These are phyloP conservation scores for Keqinozyma sinolaborantium DNA, from an alignment of 1,139 yeast genomes.

Conservation along the genomic window DNA sequence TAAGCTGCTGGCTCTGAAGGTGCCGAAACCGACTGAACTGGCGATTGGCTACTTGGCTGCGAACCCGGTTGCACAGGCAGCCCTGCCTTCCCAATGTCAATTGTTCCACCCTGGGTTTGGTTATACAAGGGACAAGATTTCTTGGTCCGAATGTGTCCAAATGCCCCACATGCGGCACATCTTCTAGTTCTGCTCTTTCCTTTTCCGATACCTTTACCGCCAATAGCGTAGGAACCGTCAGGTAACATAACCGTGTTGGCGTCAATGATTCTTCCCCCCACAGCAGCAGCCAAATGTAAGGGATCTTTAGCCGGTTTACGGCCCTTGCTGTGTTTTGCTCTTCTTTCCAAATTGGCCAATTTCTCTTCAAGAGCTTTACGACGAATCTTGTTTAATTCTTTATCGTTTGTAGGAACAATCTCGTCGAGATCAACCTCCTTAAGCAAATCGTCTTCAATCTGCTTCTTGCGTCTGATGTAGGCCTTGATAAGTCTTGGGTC, in stretches of 20 bases:
- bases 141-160: slow-evolving; percentile 92
- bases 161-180: slow-evolving; percentile 93
- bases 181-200: slow-evolving; percentile 79
- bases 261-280: slow-evolving; percentile 40
- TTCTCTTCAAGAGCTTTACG: slow-evolving; percentile 80
- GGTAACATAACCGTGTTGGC: slow-evolving; percentile 44
- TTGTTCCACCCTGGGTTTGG: slow-evolving; percentile 25
- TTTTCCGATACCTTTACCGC: slow-evolving; percentile 67
- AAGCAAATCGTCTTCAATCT: slow-evolving; percentile 66
- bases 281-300: slow-evolving; percentile 42
- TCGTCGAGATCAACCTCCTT: slow-evolving; percentile 59
- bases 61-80: too few relatives aligned
- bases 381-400: slow-evolving; percentile 76
- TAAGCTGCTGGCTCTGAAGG: too few relatives aligned
- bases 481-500: slow-evolving; percentile 89
- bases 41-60: too few relatives aligned
- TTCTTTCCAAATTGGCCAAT: slow-evolving; percentile 77
- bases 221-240: slow-evolving; percentile 45
- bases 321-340: slow-evolving; percentile 46
- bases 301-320: slow-evolving; percentile 35
- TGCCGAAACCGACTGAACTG: too few relatives aligned
- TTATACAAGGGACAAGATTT: slow-evolving; percentile 81
- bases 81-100: too few relatives aligned
- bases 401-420: slow-evolving; percentile 77
- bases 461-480: slow-evolving; percentile 75